Evolutionary conservation across 805 yeast genomes (phyloP).

Genomic region (Yarrowia deformans): DNA sequence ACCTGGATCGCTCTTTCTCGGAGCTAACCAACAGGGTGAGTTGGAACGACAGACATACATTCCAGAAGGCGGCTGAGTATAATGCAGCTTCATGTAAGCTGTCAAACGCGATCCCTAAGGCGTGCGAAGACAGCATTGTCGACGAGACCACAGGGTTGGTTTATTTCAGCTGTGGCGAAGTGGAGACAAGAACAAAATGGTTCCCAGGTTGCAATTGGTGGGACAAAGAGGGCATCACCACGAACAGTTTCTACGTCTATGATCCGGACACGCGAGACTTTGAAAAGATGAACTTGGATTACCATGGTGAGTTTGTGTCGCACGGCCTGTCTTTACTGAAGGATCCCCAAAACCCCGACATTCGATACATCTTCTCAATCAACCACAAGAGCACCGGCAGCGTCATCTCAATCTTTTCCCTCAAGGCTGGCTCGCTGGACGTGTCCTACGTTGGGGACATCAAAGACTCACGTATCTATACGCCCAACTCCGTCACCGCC

Average conservation of each 20-base stretch:
- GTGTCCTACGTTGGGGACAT: constrained; percentile 15
- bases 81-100: constrained; percentile 15
- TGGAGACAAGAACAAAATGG: constrained; percentile 10
- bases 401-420: constrained; percentile 7
- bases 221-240: constrained; percentile 9
- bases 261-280: constrained; percentile 2
- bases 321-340: constrained; percentile 18
- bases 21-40: constrained; percentile 20
- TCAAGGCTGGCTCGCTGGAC: neutral
- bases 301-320: constrained; percentile 27
- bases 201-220: constrained; percentile 33
- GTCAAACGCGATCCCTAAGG: neutral
- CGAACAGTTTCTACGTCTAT: constrained; percentile 21
- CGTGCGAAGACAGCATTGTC: constrained; percentile 23
- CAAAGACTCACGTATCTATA: constrained; percentile 2
- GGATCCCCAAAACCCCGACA: constrained; percentile 8
- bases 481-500: constrained; percentile 18
- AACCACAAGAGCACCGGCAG: constrained; percentile 26
- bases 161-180: constrained; percentile 7
- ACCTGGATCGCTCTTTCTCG: constrained; percentile 20
- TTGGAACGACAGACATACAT: constrained; percentile 1
- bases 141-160: constrained; percentile 19
- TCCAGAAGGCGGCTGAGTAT: neutral
- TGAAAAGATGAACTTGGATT: constrained; percentile 8
- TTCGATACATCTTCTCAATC: constrained; percentile 14